Evolutionary conservation across 1,284 basidiomycete genomes (phyloP), one percentile per base, ranked within the genome.

Genomic region (Inonotus hispidus): DNA sequence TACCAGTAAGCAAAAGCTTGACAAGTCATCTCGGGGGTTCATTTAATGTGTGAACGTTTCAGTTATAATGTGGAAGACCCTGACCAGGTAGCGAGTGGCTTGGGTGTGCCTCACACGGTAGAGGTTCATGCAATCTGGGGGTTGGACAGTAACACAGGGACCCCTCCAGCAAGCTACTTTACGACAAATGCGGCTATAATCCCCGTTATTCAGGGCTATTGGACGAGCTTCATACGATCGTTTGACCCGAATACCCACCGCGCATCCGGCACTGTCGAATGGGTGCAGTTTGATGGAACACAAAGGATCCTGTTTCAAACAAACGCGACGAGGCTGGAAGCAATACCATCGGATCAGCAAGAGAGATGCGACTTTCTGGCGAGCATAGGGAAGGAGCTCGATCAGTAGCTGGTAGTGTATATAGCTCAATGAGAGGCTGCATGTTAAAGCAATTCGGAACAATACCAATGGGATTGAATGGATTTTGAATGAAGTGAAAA

Each of bases 21-120:
- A 29, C 10, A 19, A 10, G n/a, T 39, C 39, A 43, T 16, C 29
- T 57, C 25, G 49, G 19, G 19, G 19, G 43, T 37, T 32, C 8
- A 19, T 37, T 25, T 23, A 37, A 55, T 43, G 27, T n/a, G 35
- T 25, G 14, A 53, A 52, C 19, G 14, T 4, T 14, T 14, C 35
- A 67, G 66, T 21, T 66, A 65, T 47, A 67, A 67, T 41, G 66
- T 67, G 1, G 50, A 62, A 27, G 65, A 66, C n/a, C 63, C 64
- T 21, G 47, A 55, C 19, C 37, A 65, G 38, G 47, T 65, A n/a
- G 63, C 63, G 3, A 10, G 21, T 0, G 66, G 66, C 5, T 21
- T 65, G 6, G 66, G 66, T 11, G 64, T 65, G n/a, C 64, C 62
- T 13, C 66, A 67, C 35, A 61, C 60, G 1, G 58, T 63, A 16